These are phyloP conservation scores for Fomes fomentarius DNA, from an alignment of 1,284 basidiomycete species.

Conservation along the genomic window DNA sequence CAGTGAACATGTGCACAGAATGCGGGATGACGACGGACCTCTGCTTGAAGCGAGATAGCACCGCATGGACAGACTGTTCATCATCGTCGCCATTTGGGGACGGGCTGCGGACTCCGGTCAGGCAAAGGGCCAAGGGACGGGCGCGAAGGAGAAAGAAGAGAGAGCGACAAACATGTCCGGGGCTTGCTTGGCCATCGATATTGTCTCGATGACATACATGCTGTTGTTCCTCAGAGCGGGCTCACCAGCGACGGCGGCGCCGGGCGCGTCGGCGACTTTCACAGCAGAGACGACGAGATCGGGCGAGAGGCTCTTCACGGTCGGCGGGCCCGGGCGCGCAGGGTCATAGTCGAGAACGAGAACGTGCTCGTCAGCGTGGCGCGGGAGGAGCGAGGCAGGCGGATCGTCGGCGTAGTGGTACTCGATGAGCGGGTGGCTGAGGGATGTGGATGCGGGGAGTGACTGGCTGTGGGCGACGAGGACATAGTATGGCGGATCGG, in stretches of 20 bases:
- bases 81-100: constrained; percentile 41
- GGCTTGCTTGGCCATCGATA: constrained; percentile 36
- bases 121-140: background rate
- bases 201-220: constrained; percentile 80
- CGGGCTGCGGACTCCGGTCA: constrained; percentile 17
- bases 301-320: constrained; percentile 64
- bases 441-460: constrained; percentile 46
- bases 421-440: constrained; percentile 76
- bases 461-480: constrained; percentile 55
- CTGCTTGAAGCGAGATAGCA: constrained; percentile 65
- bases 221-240: constrained; percentile 53
- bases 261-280: constrained; percentile 72
- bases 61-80: constrained; percentile 48
- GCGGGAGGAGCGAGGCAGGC: constrained; percentile 61
- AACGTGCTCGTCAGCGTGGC: constrained; percentile 63
- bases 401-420: constrained; percentile 82
- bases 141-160: background rate
- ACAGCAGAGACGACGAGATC: constrained; percentile 61
- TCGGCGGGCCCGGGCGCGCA: constrained; percentile 36
- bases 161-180: constrained; percentile 35
- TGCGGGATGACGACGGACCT: constrained; percentile 42
- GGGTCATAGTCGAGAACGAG: constrained; percentile 70
- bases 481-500: constrained; percentile 59
- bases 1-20: background rate
- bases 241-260: constrained; percentile 55